Conservation (phyloP, 768 basidiomycete species). For the Brasilioporus rufonigricans region DNA sequence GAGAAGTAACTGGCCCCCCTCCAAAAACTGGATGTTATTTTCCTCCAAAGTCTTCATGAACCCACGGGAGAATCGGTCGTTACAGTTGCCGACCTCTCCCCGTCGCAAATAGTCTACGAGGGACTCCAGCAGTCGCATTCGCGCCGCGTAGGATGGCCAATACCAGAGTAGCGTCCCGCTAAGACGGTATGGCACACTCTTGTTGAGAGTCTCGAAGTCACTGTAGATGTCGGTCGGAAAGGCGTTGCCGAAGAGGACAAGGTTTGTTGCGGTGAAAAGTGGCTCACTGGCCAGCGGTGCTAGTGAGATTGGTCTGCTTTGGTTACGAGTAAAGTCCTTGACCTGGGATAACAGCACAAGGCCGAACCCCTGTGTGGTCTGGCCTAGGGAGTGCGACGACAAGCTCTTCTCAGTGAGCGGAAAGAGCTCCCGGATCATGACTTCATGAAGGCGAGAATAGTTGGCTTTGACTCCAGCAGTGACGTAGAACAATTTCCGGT, state of each 20-base stretch:
- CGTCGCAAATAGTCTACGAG: constrained; percentile 12
- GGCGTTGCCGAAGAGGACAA: constrained; percentile 11
- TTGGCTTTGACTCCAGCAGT: constrained; percentile 12
- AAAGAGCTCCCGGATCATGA: constrained; percentile 16
- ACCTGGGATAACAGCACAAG: constrained; percentile 10
- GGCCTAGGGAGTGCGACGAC: constrained; percentile 11
- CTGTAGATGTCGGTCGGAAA: constrained; percentile 15
- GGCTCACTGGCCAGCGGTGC: constrained; percentile 13
- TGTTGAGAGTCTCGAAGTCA: constrained; percentile 16
- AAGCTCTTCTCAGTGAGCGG: constrained; percentile 21
- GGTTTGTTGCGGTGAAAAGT: constrained; percentile 16
- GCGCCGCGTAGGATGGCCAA: too few species aligned
- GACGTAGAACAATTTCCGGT: constrained; percentile 7
- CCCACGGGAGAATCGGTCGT: constrained; percentile 1
- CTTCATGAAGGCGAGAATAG: too few species aligned
- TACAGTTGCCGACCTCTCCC: constrained; percentile 1
- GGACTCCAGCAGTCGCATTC: too few species aligned
- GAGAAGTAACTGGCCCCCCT: constrained; percentile 5
- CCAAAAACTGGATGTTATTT: constrained; percentile 7
- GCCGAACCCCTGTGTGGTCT: constrained; percentile 13
- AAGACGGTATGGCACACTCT: constrained; percentile 16
- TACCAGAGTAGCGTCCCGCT: constrained; percentile 6
- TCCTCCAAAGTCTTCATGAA: constrained; percentile 18
- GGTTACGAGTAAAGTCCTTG: not conserved
- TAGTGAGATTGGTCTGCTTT: constrained; percentile 8